These are phyloP conservation scores for Rhododendron mucronatum DNA, from an alignment of 148 eudicot species.

Conservation along the genomic window DNA sequence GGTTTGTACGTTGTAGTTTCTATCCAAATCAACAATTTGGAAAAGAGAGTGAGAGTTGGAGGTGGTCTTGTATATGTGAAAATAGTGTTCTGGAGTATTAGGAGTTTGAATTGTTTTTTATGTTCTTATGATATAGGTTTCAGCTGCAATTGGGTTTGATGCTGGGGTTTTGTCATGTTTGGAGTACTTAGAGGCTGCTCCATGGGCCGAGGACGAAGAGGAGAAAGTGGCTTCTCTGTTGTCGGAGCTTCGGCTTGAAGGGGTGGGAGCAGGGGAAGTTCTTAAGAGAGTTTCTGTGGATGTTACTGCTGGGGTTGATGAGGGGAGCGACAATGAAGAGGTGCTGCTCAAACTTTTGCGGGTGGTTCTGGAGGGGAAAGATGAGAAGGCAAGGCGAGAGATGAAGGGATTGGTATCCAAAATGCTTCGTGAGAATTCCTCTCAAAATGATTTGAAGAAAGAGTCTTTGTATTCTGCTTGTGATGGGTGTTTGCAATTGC, in stretches of 20 bases:
- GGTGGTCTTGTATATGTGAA: background rate
- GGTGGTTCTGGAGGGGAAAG: constrained; percentile 90
- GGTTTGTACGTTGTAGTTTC: background rate
- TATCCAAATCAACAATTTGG: background rate
- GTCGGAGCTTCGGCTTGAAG: constrained; percentile 77
- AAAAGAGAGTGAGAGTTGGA: background rate
- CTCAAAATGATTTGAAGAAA: constrained; percentile 65
- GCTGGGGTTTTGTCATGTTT: constrained; percentile 89
- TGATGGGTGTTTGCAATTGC: constrained; percentile 62
- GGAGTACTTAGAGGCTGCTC: constrained; percentile 97
- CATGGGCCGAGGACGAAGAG: constrained; percentile 98
- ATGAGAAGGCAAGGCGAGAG: constrained; percentile 92
- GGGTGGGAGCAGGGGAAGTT: constrained; percentile 69
- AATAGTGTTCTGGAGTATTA: background rate
- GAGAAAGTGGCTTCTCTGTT: constrained; percentile 75
- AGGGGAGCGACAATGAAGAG: constrained; percentile 51
- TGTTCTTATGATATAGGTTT: constrained; percentile 47
- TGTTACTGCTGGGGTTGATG: constrained; percentile 31
- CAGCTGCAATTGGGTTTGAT: constrained; percentile 91
- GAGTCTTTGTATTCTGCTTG: constrained; percentile 83
- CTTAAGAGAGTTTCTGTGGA: constrained; percentile 79
- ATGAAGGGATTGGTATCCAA: constrained; percentile 81
- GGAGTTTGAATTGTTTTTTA: background rate
- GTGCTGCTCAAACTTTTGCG: constrained; percentile 74
- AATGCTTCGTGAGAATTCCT: constrained; percentile 76